Percentiles rank a stretch among this genome's conserved stretches.
Evolutionary conservation across 495 filamentous ascomycete genomes (phyloP).

Genomic region (Penicillium canariense): DNA sequence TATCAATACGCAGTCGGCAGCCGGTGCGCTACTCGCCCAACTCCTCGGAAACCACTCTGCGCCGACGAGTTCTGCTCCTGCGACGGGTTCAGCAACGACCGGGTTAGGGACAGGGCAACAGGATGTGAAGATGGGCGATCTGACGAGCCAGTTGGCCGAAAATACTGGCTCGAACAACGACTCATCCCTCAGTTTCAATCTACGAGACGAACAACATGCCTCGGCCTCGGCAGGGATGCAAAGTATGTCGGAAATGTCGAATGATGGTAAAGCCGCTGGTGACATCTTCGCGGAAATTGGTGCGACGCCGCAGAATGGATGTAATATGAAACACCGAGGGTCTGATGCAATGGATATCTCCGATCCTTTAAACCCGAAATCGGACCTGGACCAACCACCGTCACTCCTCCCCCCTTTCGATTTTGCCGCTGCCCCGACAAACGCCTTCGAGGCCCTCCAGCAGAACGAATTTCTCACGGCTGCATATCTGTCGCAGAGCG

Average conservation of each 20-base stretch:
- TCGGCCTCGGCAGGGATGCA: constrained; percentile 18
- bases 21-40: constrained; percentile 46
- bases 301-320: constrained; percentile 10
- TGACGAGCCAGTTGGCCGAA: constrained; percentile 13
- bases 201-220: constrained; percentile 4
- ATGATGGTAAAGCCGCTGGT: constrained; percentile 19
- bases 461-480: constrained; percentile 44
- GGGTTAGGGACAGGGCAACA: background rate
- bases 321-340: constrained; percentile 2
- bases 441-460: constrained; percentile 39
- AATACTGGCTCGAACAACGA: constrained; percentile 4
- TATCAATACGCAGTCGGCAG: constrained; percentile 37
- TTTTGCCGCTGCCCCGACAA: constrained; percentile 32
- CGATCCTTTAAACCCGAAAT: constrained; percentile 37
- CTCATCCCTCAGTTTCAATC: constrained; percentile 6
- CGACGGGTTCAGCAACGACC: constrained; percentile 7
- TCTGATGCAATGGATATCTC: constrained; percentile 29
- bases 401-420: constrained; percentile 44
- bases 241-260: constrained; percentile 21
- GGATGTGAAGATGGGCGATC: constrained; percentile 25
- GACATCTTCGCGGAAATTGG: constrained; percentile 20
- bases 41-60: constrained; percentile 40
- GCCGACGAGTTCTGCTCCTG: constrained; percentile 22
- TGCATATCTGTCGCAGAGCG: constrained; percentile 41
- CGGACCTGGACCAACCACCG: constrained; percentile 32